Base-by-base conservation (phyloP, 2,329 filamentous ascomycete genomes). In the Pleoardoris graminearum region DNA sequence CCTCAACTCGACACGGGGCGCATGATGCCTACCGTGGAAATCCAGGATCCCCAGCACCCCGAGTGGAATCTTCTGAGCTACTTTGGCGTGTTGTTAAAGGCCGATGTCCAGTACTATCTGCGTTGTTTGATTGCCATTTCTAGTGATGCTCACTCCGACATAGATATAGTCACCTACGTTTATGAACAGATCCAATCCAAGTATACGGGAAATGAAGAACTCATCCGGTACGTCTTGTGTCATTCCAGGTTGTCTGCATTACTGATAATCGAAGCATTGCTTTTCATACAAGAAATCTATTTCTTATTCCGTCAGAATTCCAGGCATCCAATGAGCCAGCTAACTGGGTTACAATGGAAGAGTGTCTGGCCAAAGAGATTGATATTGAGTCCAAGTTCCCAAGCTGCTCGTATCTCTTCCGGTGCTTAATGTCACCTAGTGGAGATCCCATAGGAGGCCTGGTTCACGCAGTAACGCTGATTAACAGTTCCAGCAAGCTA, bases 391-490 rank as follows among this genome's bases (percentile, higher is more conserved):
- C 39, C 7, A 43, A 30, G 19, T 43, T 30, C 16, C 16, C 25
- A 4, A 43, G 16, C 27, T 43, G 39, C 21, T 16, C 39, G 19
- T 43, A 43, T 12, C 39, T 43, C 17, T 43, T 43, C 39, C 39
- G 25, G 16, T 43, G 39, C 10, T 14, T 43, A 10, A 23, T 43
- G 4, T 43, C 39, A 10, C 39, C 39, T 10, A 43, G 25, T n/a
- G 39, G 39, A 21, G 39, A 43, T 19, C 39, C 39, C 10, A 43
- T 43, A n/a, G 39, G 39, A 11, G 39, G 39, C 3, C n/a, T 43
- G n/a, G 27, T 43, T 6, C 39, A 43, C 17, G 32, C 39, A 11
- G 32, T 43, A 25, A 43, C 39, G 16, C 27, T 43, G 16, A 32
- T 43, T 14, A 19, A 43, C 14, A 19, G 25, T 12, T 43, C 39